Percentiles rank a stretch among this genome's conserved stretches.
Evolutionary conservation across 257 asterid genomes (phyloP).

Genomic region (Fraxinus anomala): DNA sequence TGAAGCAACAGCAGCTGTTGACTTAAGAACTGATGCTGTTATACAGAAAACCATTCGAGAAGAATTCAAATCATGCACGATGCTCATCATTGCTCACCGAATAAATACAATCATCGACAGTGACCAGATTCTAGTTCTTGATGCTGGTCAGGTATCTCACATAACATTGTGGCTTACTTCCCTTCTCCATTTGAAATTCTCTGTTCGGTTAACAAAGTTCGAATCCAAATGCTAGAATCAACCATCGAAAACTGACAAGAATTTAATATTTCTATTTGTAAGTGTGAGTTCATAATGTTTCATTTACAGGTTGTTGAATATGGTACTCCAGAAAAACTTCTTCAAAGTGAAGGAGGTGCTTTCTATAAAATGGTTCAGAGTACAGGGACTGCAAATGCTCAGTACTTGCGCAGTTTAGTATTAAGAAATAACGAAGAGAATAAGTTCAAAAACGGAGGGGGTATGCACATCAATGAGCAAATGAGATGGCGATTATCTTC

Average conservation of each 20-base stretch:
- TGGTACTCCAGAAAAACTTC: constrained; percentile 58
- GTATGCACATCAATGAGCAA: constrained; percentile 31
- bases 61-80: constrained; percentile 77
- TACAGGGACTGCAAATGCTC: constrained; percentile 78
- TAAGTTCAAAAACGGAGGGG: constrained; percentile 21
- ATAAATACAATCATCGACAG: constrained; percentile 76
- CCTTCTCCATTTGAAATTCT: background rate
- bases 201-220: background rate
- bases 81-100: constrained; percentile 85
- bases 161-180: background rate
- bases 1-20: constrained; percentile 91
- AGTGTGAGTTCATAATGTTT: background rate
- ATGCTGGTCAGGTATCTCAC: constrained; percentile 59
- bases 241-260: background rate
- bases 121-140: constrained; percentile 68
- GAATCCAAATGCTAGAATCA: background rate
- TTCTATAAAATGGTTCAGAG: constrained; percentile 77
- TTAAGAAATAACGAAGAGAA: constrained; percentile 36
- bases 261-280: background rate
- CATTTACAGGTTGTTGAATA: constrained; percentile 58
- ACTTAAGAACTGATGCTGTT: constrained; percentile 82
- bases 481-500: constrained; percentile 53
- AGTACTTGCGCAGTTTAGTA: constrained; percentile 65
- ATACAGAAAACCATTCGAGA: constrained; percentile 80
- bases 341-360: constrained; percentile 52